Evolutionary conservation across 805 yeast genomes (phyloP).

Genomic region (Hanseniaspora vineae): DNA sequence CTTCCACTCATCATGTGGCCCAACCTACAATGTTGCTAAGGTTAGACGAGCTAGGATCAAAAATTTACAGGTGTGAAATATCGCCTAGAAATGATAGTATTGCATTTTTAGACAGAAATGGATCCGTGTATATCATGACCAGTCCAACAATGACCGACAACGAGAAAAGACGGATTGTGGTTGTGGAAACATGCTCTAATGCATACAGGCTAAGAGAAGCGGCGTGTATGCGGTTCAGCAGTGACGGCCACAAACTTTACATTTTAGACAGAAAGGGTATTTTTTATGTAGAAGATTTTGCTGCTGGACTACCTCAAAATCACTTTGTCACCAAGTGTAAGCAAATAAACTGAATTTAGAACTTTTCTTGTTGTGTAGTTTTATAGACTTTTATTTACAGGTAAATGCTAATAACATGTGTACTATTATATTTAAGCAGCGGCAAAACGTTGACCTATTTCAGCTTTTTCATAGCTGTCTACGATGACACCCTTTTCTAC

Average conservation of each 20-base stretch:
- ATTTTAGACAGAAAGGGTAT: slow-evolving; percentile 73
- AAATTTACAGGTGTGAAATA: slow-evolving; percentile 58
- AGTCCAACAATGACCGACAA: slow-evolving; percentile 47
- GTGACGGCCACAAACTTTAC: slow-evolving; percentile 69
- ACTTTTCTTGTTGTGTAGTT: not conserved
- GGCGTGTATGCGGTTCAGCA: slow-evolving; percentile 66
- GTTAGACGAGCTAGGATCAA: slow-evolving; percentile 69
- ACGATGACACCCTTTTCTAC: slow-evolving; percentile 39
- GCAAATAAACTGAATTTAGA: slow-evolving; percentile 27
- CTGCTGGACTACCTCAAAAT: slow-evolving; percentile 69
- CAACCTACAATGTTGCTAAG: slow-evolving; percentile 50
- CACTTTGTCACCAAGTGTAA: slow-evolving; percentile 56
- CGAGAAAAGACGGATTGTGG: slow-evolving; percentile 33
- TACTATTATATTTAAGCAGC: not conserved
- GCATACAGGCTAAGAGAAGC: slow-evolving; percentile 62
- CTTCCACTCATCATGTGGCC: slow-evolving; percentile 17
- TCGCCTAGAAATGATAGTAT: slow-evolving; percentile 83
- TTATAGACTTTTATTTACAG: not conserved
- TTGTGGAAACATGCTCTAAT: slow-evolving; percentile 67
- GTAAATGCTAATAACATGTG: too few relatives aligned
- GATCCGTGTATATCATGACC: slow-evolving; percentile 56
- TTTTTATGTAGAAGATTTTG: slow-evolving; percentile 71
- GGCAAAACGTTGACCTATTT: not conserved
- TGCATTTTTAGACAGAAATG: slow-evolving; percentile 69
- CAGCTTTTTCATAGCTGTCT: slow-evolving; percentile 5